Evolutionary conservation across 768 basidiomycete species (phyloP), one percentile per base, ranked within the genome.

Genomic region (Coprinopsis marcescibilis): DNA sequence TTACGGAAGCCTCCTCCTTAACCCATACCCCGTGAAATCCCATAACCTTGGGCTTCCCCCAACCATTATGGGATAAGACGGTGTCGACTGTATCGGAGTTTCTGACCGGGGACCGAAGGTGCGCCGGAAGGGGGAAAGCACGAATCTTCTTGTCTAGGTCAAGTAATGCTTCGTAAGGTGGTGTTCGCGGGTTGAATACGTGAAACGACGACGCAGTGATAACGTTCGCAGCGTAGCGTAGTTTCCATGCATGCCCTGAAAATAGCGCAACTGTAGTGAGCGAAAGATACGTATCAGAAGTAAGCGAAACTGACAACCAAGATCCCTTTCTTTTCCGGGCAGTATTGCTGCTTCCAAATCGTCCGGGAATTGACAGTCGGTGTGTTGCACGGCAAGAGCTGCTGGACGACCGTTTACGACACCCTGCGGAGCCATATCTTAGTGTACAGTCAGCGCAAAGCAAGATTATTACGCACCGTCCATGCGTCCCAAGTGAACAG

Each of bases 381-480:
- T 66, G 53, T 76, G 67, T 43, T 70, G 65, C n/a, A 76, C 61
- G 33, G 64, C 59, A 21, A 78, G 52, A 8, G 70, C 60, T 6
- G 73, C 71, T 4, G 77, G 73, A 6, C 78, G 63, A n/a, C 77
- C 77, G 50, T 71, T 70, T 13, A 72, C 65, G 45, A 78, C 60
- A 44, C 71, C 68, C 73, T 77, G 30, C 1, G 20, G 2, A 43
- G 12, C 37, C 21, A n/a, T 45, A 36, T 37, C 48, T 44, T 8
- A 41, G 38, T 20, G 3, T 21, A 46, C 35, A 30, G 43, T 45
- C 21, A 36, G 24, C 17, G 34, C 39, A 17, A 15, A 4, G 5
- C 23, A 35, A 49, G 41, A 21, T 24, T 25, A 49, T 35, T 11
- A 64, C 68, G 46, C 49, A 72, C 76, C 44, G 67, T 65, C 72